Conservation (phyloP, 169 alveolate species). For the Plasmodium coatneyi region DNA sequence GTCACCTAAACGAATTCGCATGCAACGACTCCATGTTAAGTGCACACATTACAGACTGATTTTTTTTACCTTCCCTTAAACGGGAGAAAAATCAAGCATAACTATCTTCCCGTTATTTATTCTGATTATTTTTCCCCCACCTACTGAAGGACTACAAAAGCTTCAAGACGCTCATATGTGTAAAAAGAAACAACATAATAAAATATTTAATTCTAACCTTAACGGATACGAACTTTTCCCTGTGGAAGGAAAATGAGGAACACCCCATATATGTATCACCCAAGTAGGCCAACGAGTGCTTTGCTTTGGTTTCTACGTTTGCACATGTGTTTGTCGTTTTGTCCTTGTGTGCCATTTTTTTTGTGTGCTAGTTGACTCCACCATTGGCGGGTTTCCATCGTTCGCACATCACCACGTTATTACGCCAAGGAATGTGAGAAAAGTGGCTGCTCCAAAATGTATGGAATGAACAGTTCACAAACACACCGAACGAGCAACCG, state of each 20-base stretch:
- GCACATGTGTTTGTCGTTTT: not conserved
- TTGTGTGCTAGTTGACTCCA: not conserved
- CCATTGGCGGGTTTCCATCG: not conserved
- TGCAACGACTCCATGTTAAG: not conserved
- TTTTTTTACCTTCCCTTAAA: not conserved
- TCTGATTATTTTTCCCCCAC: not conserved
- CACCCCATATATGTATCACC: slow-evolving; percentile 71
- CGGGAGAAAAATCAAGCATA: not conserved
- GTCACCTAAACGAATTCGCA: not conserved
- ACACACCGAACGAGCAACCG: too few species aligned
- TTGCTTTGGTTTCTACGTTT: not conserved
- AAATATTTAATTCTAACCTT: slow-evolving; percentile 56
- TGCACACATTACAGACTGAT: not conserved
- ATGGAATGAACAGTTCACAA: not conserved
- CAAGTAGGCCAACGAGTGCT: slow-evolving; percentile 2
- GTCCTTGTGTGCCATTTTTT: not conserved
- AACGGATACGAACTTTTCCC: slow-evolving; percentile 64
- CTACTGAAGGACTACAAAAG: slow-evolving; percentile 62
- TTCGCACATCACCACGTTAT: not conserved
- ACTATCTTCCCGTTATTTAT: not conserved
- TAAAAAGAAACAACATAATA: slow-evolving; percentile 52
- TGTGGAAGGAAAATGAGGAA: slow-evolving; percentile 64
- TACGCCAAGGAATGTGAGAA: not conserved
- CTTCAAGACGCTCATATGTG: slow-evolving; percentile 57
- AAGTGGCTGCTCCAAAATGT: not conserved